Evolutionary conservation across 2,329 filamentous ascomycete species (phyloP).

Genomic region (Xylariaceae sp.): DNA sequence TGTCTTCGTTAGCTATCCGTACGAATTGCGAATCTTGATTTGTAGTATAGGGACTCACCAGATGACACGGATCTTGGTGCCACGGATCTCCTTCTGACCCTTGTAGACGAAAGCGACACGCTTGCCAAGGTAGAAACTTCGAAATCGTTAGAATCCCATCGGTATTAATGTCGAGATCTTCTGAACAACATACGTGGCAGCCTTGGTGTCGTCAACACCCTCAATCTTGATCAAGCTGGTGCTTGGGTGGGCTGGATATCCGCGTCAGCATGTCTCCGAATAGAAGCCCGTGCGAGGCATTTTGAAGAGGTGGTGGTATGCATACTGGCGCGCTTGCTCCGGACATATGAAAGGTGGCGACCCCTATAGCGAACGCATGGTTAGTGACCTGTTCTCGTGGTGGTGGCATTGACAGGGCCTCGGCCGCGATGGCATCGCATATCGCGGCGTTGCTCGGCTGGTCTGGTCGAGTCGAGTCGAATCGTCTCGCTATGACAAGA

Average conservation of each 20-base stretch:
- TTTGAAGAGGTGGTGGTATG: not conserved
- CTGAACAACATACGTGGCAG: conserved; percentile 65
- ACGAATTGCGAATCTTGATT: not conserved
- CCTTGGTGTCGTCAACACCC: conserved; percentile 86
- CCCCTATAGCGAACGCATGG: conserved; percentile 54
- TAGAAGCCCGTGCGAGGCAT: not conserved
- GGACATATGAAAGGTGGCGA: conserved; percentile 83
- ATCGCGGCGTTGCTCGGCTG: conserved; percentile 3
- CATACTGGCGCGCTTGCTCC: conserved; percentile 46
- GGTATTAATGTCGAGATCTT: not conserved
- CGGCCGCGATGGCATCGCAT: conserved; percentile 2
- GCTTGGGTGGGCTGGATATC: conserved; percentile 79
- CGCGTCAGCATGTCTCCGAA: conserved; percentile 58
- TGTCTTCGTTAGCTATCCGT: conserved; percentile 7
- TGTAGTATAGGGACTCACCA: conserved; percentile 43
- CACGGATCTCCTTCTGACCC: conserved; percentile 87
- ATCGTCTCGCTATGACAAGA: conserved; percentile 5
- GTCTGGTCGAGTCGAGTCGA: not conserved
- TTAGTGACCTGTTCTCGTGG: conserved; percentile 20
- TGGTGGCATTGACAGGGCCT: conserved; percentile 1
- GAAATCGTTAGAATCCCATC: conserved; percentile 20
- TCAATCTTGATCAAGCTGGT: conserved; percentile 98
- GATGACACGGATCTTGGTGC: conserved; percentile 98
- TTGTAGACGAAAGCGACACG: conserved; percentile 98
- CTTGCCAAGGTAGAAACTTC: conserved; percentile 94